Percentiles rank a stretch among this genome's conserved stretches.
Evolutionary conservation across 2,329 filamentous ascomycete species (phyloP).

Genomic region (Venturia nashicola): DNA sequence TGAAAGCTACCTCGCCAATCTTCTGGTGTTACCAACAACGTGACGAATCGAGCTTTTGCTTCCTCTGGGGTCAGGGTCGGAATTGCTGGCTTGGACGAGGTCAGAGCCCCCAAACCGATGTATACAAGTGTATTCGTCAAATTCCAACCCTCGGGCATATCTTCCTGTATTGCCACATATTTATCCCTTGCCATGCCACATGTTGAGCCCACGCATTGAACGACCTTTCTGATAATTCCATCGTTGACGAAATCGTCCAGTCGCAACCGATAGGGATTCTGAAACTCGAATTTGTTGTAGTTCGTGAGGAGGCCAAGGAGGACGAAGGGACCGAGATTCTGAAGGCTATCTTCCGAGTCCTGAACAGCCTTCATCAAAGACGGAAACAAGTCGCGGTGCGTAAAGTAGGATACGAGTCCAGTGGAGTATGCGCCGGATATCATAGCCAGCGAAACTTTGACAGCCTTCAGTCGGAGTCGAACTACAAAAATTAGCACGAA

Average conservation of each 20-base stretch:
- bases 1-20: slow-evolving; percentile 1
- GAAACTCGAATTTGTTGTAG: slow-evolving; percentile 99
- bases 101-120: slow-evolving; percentile 69
- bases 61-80: slow-evolving; percentile 62
- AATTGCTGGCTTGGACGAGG: slow-evolving; percentile 45
- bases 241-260: slow-evolving; percentile 96
- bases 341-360: slow-evolving; percentile 53
- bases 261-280: slow-evolving; percentile 87
- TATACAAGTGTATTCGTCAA: slow-evolving; percentile 68
- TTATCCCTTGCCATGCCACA: slow-evolving; percentile 56
- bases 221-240: slow-evolving; percentile 67
- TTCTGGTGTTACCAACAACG: slow-evolving; percentile 46
- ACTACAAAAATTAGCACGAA: slow-evolving; percentile 36
- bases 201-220: slow-evolving; percentile 60
- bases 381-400: slow-evolving; percentile 86
- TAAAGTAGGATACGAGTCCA: slow-evolving; percentile 85
- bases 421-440: slow-evolving; percentile 94
- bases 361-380: slow-evolving; percentile 90
- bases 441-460: slow-evolving; percentile 70
- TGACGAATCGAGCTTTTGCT: slow-evolving; percentile 67
- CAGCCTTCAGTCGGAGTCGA: slow-evolving; percentile 63
- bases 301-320: slow-evolving; percentile 82
- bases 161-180: slow-evolving; percentile 80
- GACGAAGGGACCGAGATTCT: slow-evolving; percentile 61
- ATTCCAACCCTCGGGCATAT: slow-evolving; percentile 81